Evolutionary conservation across 495 filamentous ascomycete genomes (phyloP).

Genomic region (Penicillium alfredii): DNA sequence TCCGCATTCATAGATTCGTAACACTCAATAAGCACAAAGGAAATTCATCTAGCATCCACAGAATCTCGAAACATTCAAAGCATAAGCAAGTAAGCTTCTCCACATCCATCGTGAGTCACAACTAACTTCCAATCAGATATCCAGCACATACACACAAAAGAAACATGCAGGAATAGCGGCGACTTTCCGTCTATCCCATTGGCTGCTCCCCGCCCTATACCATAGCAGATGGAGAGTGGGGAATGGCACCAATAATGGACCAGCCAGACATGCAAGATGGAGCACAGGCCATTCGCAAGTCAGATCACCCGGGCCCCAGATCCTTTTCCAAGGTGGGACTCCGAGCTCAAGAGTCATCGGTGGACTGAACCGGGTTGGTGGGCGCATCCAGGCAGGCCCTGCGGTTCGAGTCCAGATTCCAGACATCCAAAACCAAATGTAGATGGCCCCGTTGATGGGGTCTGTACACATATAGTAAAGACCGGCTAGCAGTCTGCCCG

Average conservation of each 20-base stretch:
- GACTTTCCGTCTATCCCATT: slow-evolving; percentile 10
- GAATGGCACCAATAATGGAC: slow-evolving; percentile 14
- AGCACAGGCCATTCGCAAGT: slow-evolving; percentile 2
- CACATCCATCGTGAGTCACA: slow-evolving; percentile 17
- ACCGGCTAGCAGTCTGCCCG: slow-evolving; percentile 12
- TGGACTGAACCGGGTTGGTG: slow-evolving; percentile 6
- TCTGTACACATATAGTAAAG: slow-evolving; percentile 2
- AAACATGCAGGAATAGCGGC: slow-evolving; percentile 12
- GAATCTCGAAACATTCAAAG: slow-evolving; percentile 1
- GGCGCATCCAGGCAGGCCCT: slow-evolving; percentile 19
- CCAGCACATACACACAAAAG: slow-evolving; percentile 3
- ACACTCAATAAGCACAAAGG: too few species aligned
- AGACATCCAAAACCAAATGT: too few species aligned
- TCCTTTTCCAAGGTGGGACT: slow-evolving; percentile 11
- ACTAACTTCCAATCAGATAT: slow-evolving; percentile 11
- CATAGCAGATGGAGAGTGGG: background rate
- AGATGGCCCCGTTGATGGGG: too few species aligned
- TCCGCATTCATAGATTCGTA: too few species aligned
- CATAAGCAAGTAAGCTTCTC: slow-evolving; percentile 9
- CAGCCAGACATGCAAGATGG: slow-evolving; percentile 9
- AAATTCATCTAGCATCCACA: slow-evolving; percentile 3
- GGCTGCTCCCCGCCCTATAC: slow-evolving; percentile 7
- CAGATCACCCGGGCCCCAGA: too few species aligned
- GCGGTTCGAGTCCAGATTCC: slow-evolving; percentile 7
- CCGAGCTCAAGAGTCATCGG: slow-evolving; percentile 4